phyloP scores from a whole-genome alignment of 768 basidiomycete species.

The Leucocoprinus leucothites region DNA sequence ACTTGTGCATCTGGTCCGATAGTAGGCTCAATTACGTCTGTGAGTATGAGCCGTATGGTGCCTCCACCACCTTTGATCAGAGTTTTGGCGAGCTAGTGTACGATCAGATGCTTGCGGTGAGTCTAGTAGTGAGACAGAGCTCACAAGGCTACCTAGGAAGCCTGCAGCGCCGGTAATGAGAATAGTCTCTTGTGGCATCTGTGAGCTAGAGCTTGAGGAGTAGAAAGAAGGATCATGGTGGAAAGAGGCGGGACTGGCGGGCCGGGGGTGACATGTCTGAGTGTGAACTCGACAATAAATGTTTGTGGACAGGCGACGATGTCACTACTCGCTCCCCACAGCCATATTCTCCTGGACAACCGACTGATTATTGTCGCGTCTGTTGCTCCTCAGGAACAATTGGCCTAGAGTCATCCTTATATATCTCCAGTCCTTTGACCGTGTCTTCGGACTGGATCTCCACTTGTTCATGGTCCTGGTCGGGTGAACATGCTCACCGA shows the following conservation, averaged over 20 bases:
- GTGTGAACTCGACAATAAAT: slow-evolving; percentile 5
- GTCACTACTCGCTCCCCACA: slow-evolving; percentile 1
- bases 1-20: slow-evolving; percentile 24
- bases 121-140: slow-evolving; percentile 10
- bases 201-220: background rate
- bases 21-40: slow-evolving; percentile 43
- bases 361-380: slow-evolving; percentile 4
- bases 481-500: slow-evolving; percentile 8
- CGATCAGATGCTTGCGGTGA: too few species aligned
- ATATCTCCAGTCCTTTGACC: slow-evolving; percentile 1
- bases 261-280: slow-evolving; percentile 1
- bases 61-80: slow-evolving; percentile 22
- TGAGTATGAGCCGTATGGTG: slow-evolving; percentile 44
- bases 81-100: too few species aligned
- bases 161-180: slow-evolving; percentile 45
- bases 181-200: slow-evolving; percentile 24
- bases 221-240: background rate
- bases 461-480: slow-evolving; percentile 3
- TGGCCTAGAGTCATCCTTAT: background rate
- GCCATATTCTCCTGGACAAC: slow-evolving; percentile 7
- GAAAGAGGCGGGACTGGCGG: background rate
- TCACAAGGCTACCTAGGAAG: slow-evolving; percentile 36
- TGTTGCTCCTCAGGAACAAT: background rate
- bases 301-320: background rate
- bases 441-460: slow-evolving; percentile 4